Evolutionary conservation across 202 grass and related monocot species (phyloP), one percentile per base, ranked within the genome.

Genomic region (Cymbopogon flexuosus): DNA sequence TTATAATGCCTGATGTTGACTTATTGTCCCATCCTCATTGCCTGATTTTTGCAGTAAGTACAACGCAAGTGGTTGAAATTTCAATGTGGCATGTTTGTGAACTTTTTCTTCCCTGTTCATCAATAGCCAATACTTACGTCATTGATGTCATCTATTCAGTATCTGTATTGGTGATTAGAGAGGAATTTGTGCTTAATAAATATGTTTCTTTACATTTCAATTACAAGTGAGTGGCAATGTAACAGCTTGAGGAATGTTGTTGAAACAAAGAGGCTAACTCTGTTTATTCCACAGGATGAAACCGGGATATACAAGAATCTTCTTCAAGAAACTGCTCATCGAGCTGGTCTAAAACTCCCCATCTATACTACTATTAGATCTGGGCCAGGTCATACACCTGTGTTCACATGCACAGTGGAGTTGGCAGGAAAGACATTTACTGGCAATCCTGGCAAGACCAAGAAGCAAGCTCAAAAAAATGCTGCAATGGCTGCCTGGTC

Each of bases 381-480:
- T 76, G 91, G 88, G 31, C 80, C 88, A 62, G 91, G 88, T 84
- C 86, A 89, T 77, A 87, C 88, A 57, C 91, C 91, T 18, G 41
- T 89, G 24, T 94, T 94, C 81, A 85, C 88, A 46, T 91, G 92
- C 60, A 89, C 84, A 60, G 92, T 94, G 70, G 92, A 91, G 49
- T 85, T 94, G 76, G 92, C 92, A 65, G 91, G 92, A 75, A 91
- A 84, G 84, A 68, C 81, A 57, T 94, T 91, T 74, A 85, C 84
- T 57, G 92, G 92, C 54, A 87, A 85, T 89, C 81, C 92, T 82
- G 86, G 86, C 34, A 94, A 91, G 84, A 91, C 91, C 30, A 94
- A 94, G 88, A 94, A 91, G 65, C 88, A 91, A 78, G 92, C 92
- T 89, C 85, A 94, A 84, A 94, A 94, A 72, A 89, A 93, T 83